Percentiles rank a stretch among this genome's conserved stretches.
phyloP scores from a whole-genome alignment of 805 yeast genomes.

The Sugiyamaella chiloensis region DNA sequence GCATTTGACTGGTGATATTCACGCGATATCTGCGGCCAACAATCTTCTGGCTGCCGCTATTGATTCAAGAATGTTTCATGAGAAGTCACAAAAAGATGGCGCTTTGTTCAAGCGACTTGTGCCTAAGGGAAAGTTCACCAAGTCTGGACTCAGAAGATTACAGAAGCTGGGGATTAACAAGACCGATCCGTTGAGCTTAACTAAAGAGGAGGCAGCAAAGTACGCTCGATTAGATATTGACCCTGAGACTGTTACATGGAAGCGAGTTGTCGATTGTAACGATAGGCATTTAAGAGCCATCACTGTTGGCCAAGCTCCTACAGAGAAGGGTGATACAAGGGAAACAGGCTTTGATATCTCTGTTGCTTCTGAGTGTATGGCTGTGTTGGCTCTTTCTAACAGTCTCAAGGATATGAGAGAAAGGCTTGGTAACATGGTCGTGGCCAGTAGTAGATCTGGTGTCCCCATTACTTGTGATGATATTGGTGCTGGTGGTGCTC shows the following conservation, averaged over 20 bases:
- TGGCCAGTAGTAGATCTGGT: constrained; percentile 72
- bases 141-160: constrained; percentile 73
- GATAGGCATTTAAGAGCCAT: constrained; percentile 88
- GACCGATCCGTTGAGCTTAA: constrained; percentile 75
- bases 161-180: constrained; percentile 76
- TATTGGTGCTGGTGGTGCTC: constrained; percentile 92
- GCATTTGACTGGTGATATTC: constrained; percentile 97
- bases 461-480: constrained; percentile 91
- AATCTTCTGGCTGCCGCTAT: constrained; percentile 94
- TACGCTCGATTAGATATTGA: constrained; percentile 87
- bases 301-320: constrained; percentile 87
- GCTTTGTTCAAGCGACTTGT: constrained; percentile 83
- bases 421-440: constrained; percentile 85
- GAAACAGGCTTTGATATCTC: constrained; percentile 93
- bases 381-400: constrained; percentile 81
- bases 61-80: constrained; percentile 96
- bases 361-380: constrained; percentile 96
- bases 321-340: constrained; percentile 85
- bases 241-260: constrained; percentile 85
- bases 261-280: constrained; percentile 91
- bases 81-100: constrained; percentile 74
- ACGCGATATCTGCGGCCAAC: constrained; percentile 91
- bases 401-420: constrained; percentile 79
- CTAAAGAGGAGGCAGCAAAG: constrained; percentile 65
- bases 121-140: constrained; percentile 82